Conservation (phyloP, 225 moss, liverwort and hornwort species). For the Pleurozium schreberi region DNA sequence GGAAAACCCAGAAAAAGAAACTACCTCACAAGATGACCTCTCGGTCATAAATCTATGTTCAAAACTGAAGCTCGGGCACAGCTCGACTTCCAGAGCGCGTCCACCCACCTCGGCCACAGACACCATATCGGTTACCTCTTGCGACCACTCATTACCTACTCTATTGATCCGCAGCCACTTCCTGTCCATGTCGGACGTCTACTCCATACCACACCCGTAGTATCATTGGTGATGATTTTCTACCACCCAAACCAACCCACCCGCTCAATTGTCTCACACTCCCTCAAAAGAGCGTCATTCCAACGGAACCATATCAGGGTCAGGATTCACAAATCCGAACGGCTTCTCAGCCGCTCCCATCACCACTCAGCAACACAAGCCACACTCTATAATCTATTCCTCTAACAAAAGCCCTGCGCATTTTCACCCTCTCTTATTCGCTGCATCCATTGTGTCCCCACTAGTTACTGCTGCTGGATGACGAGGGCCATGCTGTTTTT, state of each 20-base stretch:
- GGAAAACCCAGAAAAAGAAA: not conserved
- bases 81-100: not conserved
- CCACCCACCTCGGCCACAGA: not conserved
- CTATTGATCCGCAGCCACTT: constrained; percentile 2
- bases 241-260: not conserved
- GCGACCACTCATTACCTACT: constrained; percentile 1
- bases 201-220: not conserved
- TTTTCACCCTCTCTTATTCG: not conserved
- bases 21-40: constrained; percentile 13
- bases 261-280: not conserved
- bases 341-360: not conserved
- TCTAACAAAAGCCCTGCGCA: not conserved
- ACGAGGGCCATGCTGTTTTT: constrained; percentile 26
- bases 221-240: not conserved
- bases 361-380: constrained; percentile 4
- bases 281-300: not conserved
- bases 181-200: not conserved
- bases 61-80: constrained; percentile 15
- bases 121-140: not conserved
- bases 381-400: not conserved
- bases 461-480: constrained; percentile 6
- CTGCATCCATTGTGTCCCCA: not conserved
- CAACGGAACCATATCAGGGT: not conserved
- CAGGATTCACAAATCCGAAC: not conserved
- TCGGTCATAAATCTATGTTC: constrained; percentile 8